Conservation (phyloP, 2,329 filamentous ascomycete species). For the Colletotrichum eremochloae region DNA sequence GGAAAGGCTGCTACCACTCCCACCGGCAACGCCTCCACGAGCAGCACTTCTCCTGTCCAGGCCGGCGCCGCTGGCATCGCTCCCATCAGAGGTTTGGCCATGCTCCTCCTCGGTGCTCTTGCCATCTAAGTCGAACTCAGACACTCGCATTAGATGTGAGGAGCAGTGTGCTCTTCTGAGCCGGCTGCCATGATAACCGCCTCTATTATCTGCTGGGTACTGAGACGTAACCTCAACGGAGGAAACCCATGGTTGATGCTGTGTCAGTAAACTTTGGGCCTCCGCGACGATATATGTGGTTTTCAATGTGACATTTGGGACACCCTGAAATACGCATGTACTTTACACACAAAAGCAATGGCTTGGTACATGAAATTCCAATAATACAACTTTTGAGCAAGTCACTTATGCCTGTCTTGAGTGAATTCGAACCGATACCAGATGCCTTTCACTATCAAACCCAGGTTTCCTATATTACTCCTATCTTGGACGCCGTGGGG, state of each 20-base stretch:
- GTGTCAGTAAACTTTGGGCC: neutral
- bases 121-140: slow-evolving; percentile 27
- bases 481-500: accelerated
- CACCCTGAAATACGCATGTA: neutral
- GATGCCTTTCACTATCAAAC: neutral
- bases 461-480: too few relatives aligned
- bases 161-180: neutral
- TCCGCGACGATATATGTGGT: too few relatives aligned
- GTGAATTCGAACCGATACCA: neutral
- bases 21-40: slow-evolving; percentile 37
- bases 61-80: slow-evolving; percentile 38
- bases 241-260: slow-evolving; percentile 21
- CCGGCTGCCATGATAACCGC: neutral
- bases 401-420: too few relatives aligned
- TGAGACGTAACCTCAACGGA: slow-evolving; percentile 9
- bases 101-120: slow-evolving; percentile 40
- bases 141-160: neutral
- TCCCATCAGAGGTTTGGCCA: slow-evolving; percentile 38
- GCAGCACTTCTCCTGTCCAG: slow-evolving; percentile 27
- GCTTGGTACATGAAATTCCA: slow-evolving; percentile 23
- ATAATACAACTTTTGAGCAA: neutral
- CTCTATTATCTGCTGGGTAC: neutral
- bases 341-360: slow-evolving; percentile 7
- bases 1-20: slow-evolving; percentile 38
- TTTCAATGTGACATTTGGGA: neutral